Conservation (phyloP, 257 asterid genomes). For the Primulina tabacum region DNA sequence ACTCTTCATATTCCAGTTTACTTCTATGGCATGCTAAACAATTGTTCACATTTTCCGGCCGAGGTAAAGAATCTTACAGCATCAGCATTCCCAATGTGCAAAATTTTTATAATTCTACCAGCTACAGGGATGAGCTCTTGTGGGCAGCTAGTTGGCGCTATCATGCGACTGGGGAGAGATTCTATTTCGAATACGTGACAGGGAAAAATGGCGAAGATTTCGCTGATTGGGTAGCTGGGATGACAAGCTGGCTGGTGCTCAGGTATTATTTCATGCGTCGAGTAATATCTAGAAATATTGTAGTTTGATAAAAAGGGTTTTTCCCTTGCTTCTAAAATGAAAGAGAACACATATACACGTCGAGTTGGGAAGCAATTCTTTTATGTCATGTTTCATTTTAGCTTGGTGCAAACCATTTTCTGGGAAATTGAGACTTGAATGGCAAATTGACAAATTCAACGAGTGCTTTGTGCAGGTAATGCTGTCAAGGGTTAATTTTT, state of each 20-base stretch:
- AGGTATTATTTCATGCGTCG: slow-evolving; percentile 41
- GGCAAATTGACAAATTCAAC: slow-evolving; percentile 2
- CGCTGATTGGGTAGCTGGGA: slow-evolving; percentile 91
- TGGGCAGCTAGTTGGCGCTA: slow-evolving; percentile 98
- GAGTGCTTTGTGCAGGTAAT: slow-evolving; percentile 55
- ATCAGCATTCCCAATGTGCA: slow-evolving; percentile 60
- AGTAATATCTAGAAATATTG: background rate
- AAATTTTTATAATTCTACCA: slow-evolving; percentile 73
- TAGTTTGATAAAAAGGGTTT: background rate
- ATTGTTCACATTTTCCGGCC: slow-evolving; percentile 68
- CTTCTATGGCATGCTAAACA: slow-evolving; percentile 74
- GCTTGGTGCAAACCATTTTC: background rate
- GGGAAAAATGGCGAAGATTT: slow-evolving; percentile 54
- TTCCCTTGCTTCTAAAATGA: background rate
- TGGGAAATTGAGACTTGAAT: background rate
- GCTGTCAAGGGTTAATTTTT: slow-evolving; percentile 71
- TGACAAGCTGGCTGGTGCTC: slow-evolving; percentile 76
- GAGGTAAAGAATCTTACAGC: slow-evolving; percentile 56
- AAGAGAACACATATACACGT: background rate
- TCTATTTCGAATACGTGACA: slow-evolving; percentile 55
- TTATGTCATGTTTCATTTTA: background rate
- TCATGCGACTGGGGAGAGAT: slow-evolving; percentile 67
- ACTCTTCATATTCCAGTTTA: slow-evolving; percentile 47
- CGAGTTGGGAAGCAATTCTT: background rate
- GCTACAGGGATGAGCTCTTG: slow-evolving; percentile 88